These are phyloP conservation scores for Neurospora cerealis DNA, from an alignment of 495 filamentous ascomycete species.

Conservation along the genomic window DNA sequence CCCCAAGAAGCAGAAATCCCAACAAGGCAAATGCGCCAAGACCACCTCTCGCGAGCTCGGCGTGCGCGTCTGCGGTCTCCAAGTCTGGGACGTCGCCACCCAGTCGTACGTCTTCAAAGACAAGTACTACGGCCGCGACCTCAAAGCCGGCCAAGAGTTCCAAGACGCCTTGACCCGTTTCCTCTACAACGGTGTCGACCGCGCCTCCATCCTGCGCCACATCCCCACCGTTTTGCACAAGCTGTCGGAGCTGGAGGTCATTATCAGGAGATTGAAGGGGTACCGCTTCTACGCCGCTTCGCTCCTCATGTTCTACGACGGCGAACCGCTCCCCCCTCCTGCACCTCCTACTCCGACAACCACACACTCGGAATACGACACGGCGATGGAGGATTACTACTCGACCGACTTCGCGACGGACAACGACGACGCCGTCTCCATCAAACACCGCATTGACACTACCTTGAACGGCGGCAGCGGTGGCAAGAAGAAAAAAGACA, in stretches of 20 bases:
- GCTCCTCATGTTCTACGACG: conserved; percentile 89
- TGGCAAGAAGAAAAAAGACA: conserved; percentile 25
- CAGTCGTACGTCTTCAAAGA: conserved; percentile 83
- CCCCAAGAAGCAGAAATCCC: conserved; percentile 86
- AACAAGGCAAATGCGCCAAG: conserved; percentile 80
- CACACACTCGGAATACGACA: conserved; percentile 34
- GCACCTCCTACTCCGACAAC: conserved; percentile 9
- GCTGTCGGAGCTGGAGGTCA: conserved; percentile 67
- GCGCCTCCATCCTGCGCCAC: conserved; percentile 65
- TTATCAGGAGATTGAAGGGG: conserved; percentile 65
- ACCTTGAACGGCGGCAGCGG: not conserved
- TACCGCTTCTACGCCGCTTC: conserved; percentile 97
- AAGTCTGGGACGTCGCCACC: conserved; percentile 82
- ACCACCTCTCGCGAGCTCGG: conserved; percentile 89
- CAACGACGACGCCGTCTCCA: conserved; percentile 29
- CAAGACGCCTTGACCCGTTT: conserved; percentile 82
- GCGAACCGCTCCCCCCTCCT: conserved; percentile 35
- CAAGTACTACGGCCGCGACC: conserved; percentile 89
- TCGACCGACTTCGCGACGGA: conserved; percentile 41
- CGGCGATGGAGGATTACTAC: conserved; percentile 32
- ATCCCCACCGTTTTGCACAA: conserved; percentile 83
- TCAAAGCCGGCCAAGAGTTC: conserved; percentile 85
- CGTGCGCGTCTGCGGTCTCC: conserved; percentile 89
- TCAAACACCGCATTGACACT: not conserved
- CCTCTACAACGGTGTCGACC: conserved; percentile 80